phyloP scores from a whole-genome alignment of 495 filamentous ascomycete genomes.

The Tuber calosporum region DNA sequence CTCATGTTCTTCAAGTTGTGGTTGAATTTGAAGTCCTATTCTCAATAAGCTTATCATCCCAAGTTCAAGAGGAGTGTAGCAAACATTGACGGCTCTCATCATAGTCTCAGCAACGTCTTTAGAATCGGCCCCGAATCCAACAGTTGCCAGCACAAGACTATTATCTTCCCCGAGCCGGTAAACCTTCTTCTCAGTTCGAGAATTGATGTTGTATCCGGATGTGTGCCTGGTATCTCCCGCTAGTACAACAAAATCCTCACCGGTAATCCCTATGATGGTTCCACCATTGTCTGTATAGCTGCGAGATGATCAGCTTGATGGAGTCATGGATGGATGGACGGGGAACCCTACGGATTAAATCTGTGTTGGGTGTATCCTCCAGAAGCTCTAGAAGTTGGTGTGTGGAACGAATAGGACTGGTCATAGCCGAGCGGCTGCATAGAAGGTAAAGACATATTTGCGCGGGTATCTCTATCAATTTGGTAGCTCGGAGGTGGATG shows the following conservation, averaged over 20 bases:
- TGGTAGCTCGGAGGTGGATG: slow-evolving; percentile 16
- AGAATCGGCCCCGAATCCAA: slow-evolving; percentile 88
- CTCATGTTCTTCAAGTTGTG: slow-evolving; percentile 54
- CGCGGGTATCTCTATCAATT: slow-evolving; percentile 16
- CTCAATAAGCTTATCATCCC: slow-evolving; percentile 10
- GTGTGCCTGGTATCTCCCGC: slow-evolving; percentile 94
- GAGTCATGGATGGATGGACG: slow-evolving; percentile 15
- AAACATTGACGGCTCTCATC: slow-evolving; percentile 41
- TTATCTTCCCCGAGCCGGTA: slow-evolving; percentile 90
- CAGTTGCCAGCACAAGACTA: slow-evolving; percentile 81
- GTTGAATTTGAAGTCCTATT: slow-evolving; percentile 42
- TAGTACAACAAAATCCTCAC: slow-evolving; percentile 86
- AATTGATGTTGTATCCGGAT: slow-evolving; percentile 96
- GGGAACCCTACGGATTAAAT: slow-evolving; percentile 70
- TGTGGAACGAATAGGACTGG: slow-evolving; percentile 57
- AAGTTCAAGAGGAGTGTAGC: slow-evolving; percentile 2
- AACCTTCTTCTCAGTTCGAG: slow-evolving; percentile 84
- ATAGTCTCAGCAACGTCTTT: slow-evolving; percentile 41
- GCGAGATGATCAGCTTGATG: slow-evolving; percentile 39
- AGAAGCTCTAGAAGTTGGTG: slow-evolving; percentile 46
- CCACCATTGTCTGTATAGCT: slow-evolving; percentile 93
- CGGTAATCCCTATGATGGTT: slow-evolving; percentile 89
- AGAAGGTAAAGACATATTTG: slow-evolving; percentile 49
- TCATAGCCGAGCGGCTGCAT: slow-evolving; percentile 45
- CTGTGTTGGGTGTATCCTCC: slow-evolving; percentile 60